Base-by-base conservation (phyloP, 2,329 filamentous ascomycete genomes). In the Sarocladium oryzae region DNA sequence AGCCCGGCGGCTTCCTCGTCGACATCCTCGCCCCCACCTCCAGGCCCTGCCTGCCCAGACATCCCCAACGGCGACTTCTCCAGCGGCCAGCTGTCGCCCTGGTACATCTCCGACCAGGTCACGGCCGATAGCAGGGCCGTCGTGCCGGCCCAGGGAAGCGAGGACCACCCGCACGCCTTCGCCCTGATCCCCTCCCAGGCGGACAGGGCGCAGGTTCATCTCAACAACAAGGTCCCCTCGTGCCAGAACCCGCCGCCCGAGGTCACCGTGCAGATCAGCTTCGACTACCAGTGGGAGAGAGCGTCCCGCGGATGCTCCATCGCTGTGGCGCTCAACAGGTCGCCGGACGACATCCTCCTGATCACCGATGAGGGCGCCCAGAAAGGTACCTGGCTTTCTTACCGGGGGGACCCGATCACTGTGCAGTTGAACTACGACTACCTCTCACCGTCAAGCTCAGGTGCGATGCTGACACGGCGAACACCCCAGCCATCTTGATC, bases 61-160 rank as follows among this genome's bases (percentile, higher is more conserved):
- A 40, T 55, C 13, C 24, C 16, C 16, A 52, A 50, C 28, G 49
- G 51, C 2, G 45, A 53, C 3, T 55, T 55, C 45, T 3, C 36
- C 20, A 46, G 50, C 21, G 46, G 46, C 20, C 18, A 30, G 11
- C 23, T 50, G 2, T 38, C 28, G 6, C 41, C 51, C 1, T 55
- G 54, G 54, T 55, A 50, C 33, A 55, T 55, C 33, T 55, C 54
- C 6, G 54, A 55, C 23, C 45, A 55, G 24, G 30, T 53, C 11
- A 55, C 54, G 15, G 54, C 54, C 15, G 51, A 52, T 38, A 45
- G 35, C 13, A 52, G 49, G 6, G 24, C 36, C 13, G 40, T 53
- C 16, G 33, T 46, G 1, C 26, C 43, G 7, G 15, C 33, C 24
- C 9, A 28, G 11, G 50, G 26, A 20, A 24, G 38, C 2, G 54